Conservation (phyloP, 176 grass and related monocot species). For the Puccinellia tenuiflora region DNA sequence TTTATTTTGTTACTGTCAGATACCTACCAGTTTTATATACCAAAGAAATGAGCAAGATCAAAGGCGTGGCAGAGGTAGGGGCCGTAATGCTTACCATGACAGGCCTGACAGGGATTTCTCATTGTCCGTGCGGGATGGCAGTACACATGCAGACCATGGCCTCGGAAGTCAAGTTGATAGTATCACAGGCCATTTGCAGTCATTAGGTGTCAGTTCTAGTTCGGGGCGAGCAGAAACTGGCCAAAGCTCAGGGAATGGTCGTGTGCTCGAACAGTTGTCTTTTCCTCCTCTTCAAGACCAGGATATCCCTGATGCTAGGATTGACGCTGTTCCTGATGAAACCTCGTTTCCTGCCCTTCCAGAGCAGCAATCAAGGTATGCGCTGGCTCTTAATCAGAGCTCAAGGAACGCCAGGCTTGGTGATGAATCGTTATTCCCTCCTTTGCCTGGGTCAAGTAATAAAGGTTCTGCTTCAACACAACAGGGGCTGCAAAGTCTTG, state of each 20-base stretch:
- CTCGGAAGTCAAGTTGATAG: constrained; percentile 23
- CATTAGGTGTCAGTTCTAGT: constrained; percentile 32
- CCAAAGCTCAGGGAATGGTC: constrained; percentile 31
- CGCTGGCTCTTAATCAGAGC: constrained; percentile 63
- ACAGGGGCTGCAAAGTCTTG: constrained; percentile 57
- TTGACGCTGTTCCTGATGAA: constrained; percentile 47
- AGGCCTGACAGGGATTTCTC: constrained; percentile 30
- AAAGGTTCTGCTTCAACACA: constrained; percentile 39
- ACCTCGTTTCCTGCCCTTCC: constrained; percentile 53
- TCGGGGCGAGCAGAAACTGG: constrained; percentile 29
- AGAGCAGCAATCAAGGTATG: constrained; percentile 70
- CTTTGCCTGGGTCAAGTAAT: constrained; percentile 70
- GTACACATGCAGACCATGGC: constrained; percentile 27
- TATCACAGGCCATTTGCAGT: constrained; percentile 33
- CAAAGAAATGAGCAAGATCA: constrained; percentile 73
- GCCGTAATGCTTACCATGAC: constrained; percentile 43
- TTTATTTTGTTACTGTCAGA: constrained; percentile 51
- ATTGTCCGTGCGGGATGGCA: constrained; percentile 36
- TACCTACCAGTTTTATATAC: constrained; percentile 97
- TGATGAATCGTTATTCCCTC: constrained; percentile 82
- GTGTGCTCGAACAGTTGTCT: constrained; percentile 53
- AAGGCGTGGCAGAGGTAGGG: constrained; percentile 71
- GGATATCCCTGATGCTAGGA: constrained; percentile 43
- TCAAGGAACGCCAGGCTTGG: constrained; percentile 52
- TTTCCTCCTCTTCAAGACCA: constrained; percentile 85